phyloP scores from a whole-genome alignment of 148 eudicot species.

The Talinum fruticosum region DNA sequence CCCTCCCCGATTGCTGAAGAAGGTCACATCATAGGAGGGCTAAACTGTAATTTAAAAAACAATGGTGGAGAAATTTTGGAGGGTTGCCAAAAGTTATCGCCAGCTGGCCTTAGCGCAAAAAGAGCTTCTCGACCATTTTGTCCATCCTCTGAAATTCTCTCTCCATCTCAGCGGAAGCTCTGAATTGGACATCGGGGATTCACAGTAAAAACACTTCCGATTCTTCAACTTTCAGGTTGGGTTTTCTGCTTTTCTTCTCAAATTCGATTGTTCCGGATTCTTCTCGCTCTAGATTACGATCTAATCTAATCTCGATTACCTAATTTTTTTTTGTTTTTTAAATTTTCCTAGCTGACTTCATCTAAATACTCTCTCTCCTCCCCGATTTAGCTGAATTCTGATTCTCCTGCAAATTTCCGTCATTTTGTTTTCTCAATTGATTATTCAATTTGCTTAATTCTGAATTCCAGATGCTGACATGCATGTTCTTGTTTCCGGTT shows the following conservation, averaged over 20 bases:
- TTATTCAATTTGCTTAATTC: background rate
- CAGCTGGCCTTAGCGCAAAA: constrained; percentile 11
- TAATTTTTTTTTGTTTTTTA: background rate
- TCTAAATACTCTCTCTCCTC: background rate
- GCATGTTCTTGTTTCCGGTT: background rate
- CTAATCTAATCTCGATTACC: background rate
- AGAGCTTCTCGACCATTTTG: background rate
- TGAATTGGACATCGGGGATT: constrained; percentile 4
- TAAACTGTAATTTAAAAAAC: background rate
- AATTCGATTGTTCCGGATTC: background rate
- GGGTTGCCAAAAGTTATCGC: background rate
- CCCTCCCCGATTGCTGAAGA: background rate
- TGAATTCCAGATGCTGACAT: background rate
- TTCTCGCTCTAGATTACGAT: background rate
- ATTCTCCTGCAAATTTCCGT: background rate
- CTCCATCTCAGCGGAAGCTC: constrained; percentile 17
- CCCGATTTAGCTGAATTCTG: background rate
- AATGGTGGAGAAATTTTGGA: no score
- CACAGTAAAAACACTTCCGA: constrained; percentile 8
- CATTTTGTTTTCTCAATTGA: background rate
- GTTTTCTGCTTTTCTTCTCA: background rate
- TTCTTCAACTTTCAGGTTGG: background rate
- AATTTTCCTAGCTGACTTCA: background rate
- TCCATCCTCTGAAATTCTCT: background rate
- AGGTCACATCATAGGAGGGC: background rate